Evolutionary conservation across 2,329 filamentous ascomycete species (phyloP), one percentile per base, ranked within the genome.

Genomic region (Balansia obtecta): DNA sequence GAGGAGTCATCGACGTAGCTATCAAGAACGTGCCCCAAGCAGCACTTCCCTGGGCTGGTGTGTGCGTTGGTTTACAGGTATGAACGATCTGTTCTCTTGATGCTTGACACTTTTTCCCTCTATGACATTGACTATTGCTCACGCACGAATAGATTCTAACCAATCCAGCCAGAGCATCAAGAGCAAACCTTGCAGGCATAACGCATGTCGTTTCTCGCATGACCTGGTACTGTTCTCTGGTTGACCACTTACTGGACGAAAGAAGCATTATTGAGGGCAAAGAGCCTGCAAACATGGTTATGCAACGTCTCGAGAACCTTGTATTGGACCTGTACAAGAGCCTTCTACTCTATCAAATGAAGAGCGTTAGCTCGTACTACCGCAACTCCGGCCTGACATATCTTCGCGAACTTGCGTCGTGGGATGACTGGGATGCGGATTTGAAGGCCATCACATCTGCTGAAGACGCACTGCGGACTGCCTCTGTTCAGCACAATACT

Each of bases 31-130:
- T 51, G 33, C 52, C 52, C 4, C 52, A 53, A 45, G 52, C 52
- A 20, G 52, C 52, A 27, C 32, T 53, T 33, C 52, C 52, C 15
- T 53, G 52, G 52, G 52, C 52, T n/a, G 52, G 52, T n/a, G 52
- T 53, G 20, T 53, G 52, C 32, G 52, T 51, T 30, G 52, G 49
- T 30, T 40, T 53, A n/a, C 52, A 53, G 49, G 52, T 53, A 41
- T 18, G 46, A 40, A 32, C 27, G 44, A 22, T 34, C 18, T 12
- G 18, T 18, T 16, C 15, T 41, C n/a, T 50, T 27, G 16, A 46
- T 16, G 41, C 10, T 39, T 34, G 45, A 5, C 27, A 7, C 27
- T 27, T 27, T 27, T 9, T 40, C 32, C 15, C 27, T 27, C 39
- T 22, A 27, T 27, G 8, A 27, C 27, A 27, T 6, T 8, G 27